Evolutionary conservation across 768 basidiomycete genomes (phyloP), one percentile per base, ranked within the genome.

Genomic region (Gelatoporia subvermispora): DNA sequence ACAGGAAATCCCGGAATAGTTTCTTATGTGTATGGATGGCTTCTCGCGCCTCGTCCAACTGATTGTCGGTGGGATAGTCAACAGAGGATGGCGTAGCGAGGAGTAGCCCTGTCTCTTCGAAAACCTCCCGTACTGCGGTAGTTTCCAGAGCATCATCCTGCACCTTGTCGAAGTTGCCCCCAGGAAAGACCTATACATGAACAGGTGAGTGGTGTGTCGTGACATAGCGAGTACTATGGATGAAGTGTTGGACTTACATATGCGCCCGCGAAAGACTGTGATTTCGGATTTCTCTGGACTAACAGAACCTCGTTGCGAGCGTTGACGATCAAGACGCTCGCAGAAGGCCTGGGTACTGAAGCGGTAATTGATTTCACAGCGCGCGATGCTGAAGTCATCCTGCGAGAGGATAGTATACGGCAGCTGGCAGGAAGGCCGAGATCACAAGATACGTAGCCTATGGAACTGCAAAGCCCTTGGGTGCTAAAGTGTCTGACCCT

Each of bases 121-220:
- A 88, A 0, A 85, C 82, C 65, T 89, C 85, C 16, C 86, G 74
- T 38, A 88, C 81, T 3, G 84, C 86, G 13, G 84, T 87, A 49
- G 82, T 71, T 25, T 63, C 62, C 17, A 84, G 60, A 9, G 78
- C 78, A 5, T 60, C 58, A 55, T 87, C 85, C 54, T 87, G 83
- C 47, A 68, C 65, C 41, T 69, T 53, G 67, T 87, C 85, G 36
- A 70, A 73, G 61, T 85, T 85, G 16, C 86, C 86, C 13, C 86
- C 86, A 7, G 86, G 86, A 57, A 88, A 89, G 23, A 87, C 86
- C 86, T 88, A 31, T 17, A 42, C 11, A 22, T 58, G 25, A 49
- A n/a, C n/a, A n/a, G n/a, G n/a, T n/a, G n/a, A n/a, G n/a, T n/a
- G n/a, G n/a, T n/a, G n/a, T 41, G 36, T 38, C 38, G 22, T 25